Conservation (phyloP, 2,329 filamentous ascomycete species). For the Immersiporthe knoxdaviesiana region DNA sequence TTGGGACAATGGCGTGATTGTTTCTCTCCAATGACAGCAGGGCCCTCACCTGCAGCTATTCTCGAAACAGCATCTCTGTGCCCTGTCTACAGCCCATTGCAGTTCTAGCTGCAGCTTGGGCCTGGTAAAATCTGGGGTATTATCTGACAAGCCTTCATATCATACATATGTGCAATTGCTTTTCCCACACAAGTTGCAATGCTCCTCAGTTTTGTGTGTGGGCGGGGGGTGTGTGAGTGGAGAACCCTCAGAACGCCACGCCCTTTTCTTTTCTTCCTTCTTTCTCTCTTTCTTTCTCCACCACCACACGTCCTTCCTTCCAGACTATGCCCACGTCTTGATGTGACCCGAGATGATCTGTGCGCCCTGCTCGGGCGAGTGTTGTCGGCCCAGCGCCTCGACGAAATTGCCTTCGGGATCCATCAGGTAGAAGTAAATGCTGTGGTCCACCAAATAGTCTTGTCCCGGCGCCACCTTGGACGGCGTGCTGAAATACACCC, state of each 20-base stretch:
- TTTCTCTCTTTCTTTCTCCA: no score
- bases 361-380: conserved; percentile 84
- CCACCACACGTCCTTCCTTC: neutral
- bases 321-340: conserved; percentile 56
- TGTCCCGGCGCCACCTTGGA: conserved; percentile 85
- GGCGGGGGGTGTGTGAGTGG: no score
- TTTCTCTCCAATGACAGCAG: conserved; percentile 17
- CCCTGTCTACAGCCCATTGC: neutral
- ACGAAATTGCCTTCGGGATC: conserved; percentile 98
- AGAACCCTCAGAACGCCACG: conserved; percentile 2
- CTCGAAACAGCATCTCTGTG: conserved; percentile 17
- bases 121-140: conserved; percentile 7
- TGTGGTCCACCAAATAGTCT: conserved; percentile 97
- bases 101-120: neutral
- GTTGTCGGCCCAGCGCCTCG: conserved; percentile 92
- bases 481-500: conserved; percentile 97
- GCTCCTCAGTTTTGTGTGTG: neutral
- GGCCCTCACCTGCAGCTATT: conserved; percentile 11
- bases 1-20: conserved; percentile 16
- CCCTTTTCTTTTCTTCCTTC: neutral
- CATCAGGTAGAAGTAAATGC: conserved; percentile 99
- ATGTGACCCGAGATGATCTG: conserved; percentile 86
- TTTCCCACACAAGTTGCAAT: neutral
- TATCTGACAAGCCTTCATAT: neutral
- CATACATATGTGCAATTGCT: neutral